Percentiles rank a stretch among this genome's conserved stretches.
These are phyloP conservation scores for Citrus mangshanensis DNA, from an alignment of 345 rosid genomes.

Conservation along the genomic window DNA sequence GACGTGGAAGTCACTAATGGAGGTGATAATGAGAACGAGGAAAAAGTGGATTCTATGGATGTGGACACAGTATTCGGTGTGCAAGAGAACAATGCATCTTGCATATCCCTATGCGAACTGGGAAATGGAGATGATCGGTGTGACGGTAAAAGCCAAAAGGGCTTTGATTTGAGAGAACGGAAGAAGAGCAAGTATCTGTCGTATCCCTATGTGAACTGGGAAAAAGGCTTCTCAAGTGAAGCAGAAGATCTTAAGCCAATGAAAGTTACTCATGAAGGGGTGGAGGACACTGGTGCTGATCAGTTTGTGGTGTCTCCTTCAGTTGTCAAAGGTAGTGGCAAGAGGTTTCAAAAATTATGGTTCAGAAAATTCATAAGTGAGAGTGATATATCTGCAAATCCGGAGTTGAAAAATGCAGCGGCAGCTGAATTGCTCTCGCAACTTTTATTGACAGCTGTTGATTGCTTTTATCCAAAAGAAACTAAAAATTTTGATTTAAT, in stretches of 20 bases:
- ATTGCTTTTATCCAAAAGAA: slow-evolving; percentile 39
- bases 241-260: slow-evolving; percentile 19
- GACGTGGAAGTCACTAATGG: background rate
- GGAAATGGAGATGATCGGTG: slow-evolving; percentile 11
- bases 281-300: slow-evolving; percentile 15
- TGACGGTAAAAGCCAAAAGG: slow-evolving; percentile 24
- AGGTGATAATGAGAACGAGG: slow-evolving; percentile 14
- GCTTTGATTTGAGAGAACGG: slow-evolving; percentile 49
- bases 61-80: slow-evolving; percentile 7
- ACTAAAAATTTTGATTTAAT: slow-evolving; percentile 34
- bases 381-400: slow-evolving; percentile 33
- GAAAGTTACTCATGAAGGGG: slow-evolving; percentile 20
- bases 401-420: slow-evolving; percentile 44
- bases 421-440: slow-evolving; percentile 53
- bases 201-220: slow-evolving; percentile 59
- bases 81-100: slow-evolving; percentile 10
- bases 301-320: slow-evolving; percentile 49
- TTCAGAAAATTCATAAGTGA: slow-evolving; percentile 41
- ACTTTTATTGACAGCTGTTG: slow-evolving; percentile 54
- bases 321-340: slow-evolving; percentile 45
- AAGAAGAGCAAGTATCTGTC: slow-evolving; percentile 72
- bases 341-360: slow-evolving; percentile 59
- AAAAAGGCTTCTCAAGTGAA: slow-evolving; percentile 23
- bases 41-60: background rate
- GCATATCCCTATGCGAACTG: too few species aligned